Evolutionary conservation across 257 asterid species (phyloP).

Genomic region (Salvia rosmarinus): DNA sequence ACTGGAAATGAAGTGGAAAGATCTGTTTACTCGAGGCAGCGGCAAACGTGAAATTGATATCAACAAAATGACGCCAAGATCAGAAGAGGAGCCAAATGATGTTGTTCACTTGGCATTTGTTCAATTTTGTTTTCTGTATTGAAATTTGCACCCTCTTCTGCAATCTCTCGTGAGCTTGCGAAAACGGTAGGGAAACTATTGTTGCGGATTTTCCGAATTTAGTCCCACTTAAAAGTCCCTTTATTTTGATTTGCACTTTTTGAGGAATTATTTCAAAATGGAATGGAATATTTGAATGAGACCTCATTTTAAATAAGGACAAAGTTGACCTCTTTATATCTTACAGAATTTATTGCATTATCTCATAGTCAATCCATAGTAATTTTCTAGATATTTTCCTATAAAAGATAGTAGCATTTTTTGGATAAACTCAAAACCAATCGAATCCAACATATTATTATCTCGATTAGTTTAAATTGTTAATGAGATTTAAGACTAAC

Average conservation of each 20-base stretch:
- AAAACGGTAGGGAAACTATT: conserved; percentile 29
- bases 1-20: conserved; percentile 30
- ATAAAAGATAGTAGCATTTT: too few relatives aligned
- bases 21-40: conserved; percentile 29
- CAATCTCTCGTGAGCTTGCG: conserved; percentile 31
- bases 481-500: too few relatives aligned
- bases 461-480: too few relatives aligned
- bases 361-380: conserved; percentile 16
- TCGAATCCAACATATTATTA: too few relatives aligned
- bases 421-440: too few relatives aligned
- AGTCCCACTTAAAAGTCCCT: too few relatives aligned
- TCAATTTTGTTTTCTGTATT: conserved; percentile 3
- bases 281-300: too few relatives aligned
- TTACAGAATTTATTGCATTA: conserved; percentile 30
- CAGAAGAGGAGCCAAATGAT: conserved; percentile 14
- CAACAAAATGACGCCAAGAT: conserved; percentile 36
- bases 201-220: conserved; percentile 34
- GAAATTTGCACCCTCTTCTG: conserved; percentile 26
- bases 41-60: conserved; percentile 14
- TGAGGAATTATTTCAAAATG: too few relatives aligned
- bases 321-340: conserved; percentile 39
- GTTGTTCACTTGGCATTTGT: conserved; percentile 14
- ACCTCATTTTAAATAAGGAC: too few relatives aligned
- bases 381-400: not conserved
- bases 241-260: conserved; percentile 7